phyloP scores from a whole-genome alignment of 805 yeast genomes.

The Saccharomyces paradoxus region DNA sequence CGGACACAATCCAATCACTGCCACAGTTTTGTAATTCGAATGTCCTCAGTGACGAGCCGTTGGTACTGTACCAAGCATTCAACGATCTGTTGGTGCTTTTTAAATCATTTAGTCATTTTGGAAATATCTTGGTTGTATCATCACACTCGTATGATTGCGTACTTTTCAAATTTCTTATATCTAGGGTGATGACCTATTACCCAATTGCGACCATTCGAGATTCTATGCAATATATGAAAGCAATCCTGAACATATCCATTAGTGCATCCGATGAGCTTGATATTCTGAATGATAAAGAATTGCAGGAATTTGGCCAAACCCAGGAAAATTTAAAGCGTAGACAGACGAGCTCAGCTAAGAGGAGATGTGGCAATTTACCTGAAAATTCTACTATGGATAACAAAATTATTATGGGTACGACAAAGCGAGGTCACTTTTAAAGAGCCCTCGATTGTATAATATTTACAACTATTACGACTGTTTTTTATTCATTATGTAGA shows the following conservation, averaged over 20 bases:
- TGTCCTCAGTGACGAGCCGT: conserved; percentile 5
- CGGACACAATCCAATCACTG: conserved; percentile 3
- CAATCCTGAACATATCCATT: neutral
- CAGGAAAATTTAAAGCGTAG: neutral
- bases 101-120: conserved; percentile 10
- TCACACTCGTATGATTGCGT: neutral
- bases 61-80: conserved; percentile 11
- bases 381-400: neutral
- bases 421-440: neutral
- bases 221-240: neutral
- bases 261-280: neutral
- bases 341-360: neutral
- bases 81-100: conserved; percentile 18
- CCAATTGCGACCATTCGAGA: neutral
- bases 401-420: neutral
- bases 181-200: neutral
- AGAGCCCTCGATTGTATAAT: neutral
- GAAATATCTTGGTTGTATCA: conserved; percentile 13
- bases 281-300: neutral
- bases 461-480: neutral
- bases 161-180: neutral
- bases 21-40: conserved; percentile 2
- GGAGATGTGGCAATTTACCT: neutral
- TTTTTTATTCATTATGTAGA: neutral
- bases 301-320: neutral